phyloP scores from a whole-genome alignment of 345 rosid species.

The Litchi chinensis region DNA sequence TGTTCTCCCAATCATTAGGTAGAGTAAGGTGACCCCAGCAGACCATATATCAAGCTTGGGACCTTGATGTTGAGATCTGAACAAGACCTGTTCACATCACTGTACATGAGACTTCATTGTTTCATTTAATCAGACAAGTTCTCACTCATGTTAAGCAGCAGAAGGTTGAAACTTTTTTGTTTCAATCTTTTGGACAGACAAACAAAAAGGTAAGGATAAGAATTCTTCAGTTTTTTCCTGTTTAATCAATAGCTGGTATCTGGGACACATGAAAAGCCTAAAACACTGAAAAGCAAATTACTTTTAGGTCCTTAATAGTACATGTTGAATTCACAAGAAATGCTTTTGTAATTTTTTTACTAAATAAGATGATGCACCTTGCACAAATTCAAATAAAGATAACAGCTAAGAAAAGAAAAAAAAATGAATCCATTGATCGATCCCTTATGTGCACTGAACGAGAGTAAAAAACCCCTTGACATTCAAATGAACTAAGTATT shows the following conservation, averaged over 20 bases:
- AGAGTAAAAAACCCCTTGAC: neutral
- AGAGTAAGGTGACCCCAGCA: constrained; percentile 90
- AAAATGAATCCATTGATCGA: neutral
- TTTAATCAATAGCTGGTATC: too few relatives aligned
- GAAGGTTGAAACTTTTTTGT: neutral
- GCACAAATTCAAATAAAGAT: neutral
- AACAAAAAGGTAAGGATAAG: neutral
- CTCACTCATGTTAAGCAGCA: neutral
- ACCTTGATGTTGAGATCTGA: constrained; percentile 91
- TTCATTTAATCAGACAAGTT: neutral
- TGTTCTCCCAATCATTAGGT: constrained; percentile 70
- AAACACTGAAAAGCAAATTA: neutral
- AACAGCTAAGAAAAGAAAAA: neutral
- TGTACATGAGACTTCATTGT: constrained; percentile 13
- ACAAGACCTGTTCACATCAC: constrained; percentile 63
- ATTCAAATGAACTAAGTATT: neutral
- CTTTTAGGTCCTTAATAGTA: neutral
- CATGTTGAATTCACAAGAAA: neutral
- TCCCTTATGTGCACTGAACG: neutral
- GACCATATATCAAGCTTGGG: constrained; percentile 94
- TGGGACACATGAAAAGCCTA: neutral
- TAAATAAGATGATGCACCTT: neutral
- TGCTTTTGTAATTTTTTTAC: neutral
- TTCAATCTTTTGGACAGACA: neutral
- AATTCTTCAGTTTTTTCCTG: neutral